Conservation (phyloP, 768 basidiomycete genomes). For the Termitomyces sp. region DNA sequence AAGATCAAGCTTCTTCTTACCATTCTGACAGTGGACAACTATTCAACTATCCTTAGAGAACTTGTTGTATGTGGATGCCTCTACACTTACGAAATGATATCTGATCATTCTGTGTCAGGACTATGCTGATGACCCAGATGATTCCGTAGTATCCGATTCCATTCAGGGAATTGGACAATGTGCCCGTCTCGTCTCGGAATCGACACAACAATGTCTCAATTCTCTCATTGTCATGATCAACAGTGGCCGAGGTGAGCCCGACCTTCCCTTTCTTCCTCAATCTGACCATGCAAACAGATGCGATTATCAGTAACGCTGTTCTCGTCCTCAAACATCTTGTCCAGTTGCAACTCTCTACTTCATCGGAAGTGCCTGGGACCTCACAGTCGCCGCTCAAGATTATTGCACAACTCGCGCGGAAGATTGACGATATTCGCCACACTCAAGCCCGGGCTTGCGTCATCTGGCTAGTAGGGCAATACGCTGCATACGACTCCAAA, state of each 20-base stretch:
- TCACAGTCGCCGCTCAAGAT: conserved; percentile 52
- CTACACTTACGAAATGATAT: not conserved
- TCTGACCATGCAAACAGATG: conserved; percentile 38
- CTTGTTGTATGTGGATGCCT: conserved; percentile 60
- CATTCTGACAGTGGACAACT: conserved; percentile 62
- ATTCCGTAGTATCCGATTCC: conserved; percentile 63
- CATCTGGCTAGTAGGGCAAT: conserved; percentile 91
- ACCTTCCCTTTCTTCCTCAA: not conserved
- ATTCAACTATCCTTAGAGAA: conserved; percentile 70
- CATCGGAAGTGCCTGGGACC: conserved; percentile 18
- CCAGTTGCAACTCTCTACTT: conserved; percentile 51
- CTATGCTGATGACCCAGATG: conserved; percentile 75
- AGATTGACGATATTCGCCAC: conserved; percentile 76
- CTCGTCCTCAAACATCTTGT: conserved; percentile 83
- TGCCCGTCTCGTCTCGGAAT: conserved; percentile 63
- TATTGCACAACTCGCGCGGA: conserved; percentile 72
- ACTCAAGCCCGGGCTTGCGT: conserved; percentile 82
- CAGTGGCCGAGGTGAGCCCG: conserved; percentile 58
- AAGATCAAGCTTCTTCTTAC: conserved; percentile 75
- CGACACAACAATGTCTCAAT: conserved; percentile 64
- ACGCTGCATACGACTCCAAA: conserved; percentile 42
- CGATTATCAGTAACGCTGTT: conserved; percentile 74
- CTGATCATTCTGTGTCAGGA: conserved; percentile 40
- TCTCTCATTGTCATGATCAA: conserved; percentile 78
- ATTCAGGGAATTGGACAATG: conserved; percentile 77